A percentile compares a stretch with the other conserved stretches of the same genome.
Conservation (phyloP, 2,329 filamentous ascomycete genomes). For the Sphaceloma murrayae region DNA sequence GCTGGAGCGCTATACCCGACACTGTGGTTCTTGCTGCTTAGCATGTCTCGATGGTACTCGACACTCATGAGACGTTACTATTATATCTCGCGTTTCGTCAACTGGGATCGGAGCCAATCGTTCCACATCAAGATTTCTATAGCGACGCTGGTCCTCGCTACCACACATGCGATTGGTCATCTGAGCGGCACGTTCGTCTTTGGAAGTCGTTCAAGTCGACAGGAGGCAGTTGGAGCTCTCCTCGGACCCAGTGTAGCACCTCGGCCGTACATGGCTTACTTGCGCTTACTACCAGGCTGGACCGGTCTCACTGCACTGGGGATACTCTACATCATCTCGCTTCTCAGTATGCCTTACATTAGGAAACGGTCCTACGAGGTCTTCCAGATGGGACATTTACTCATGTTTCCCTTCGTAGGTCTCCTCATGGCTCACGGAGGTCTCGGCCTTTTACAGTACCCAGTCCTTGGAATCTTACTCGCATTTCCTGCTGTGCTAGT, state of each 20-base stretch:
- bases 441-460: conserved; percentile 41
- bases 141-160: conserved; percentile 42
- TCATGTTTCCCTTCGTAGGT: conserved; percentile 51
- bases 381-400: conserved; percentile 48
- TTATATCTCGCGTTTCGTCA: conserved; percentile 45
- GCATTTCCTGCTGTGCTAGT: conserved; percentile 46
- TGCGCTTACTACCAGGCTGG: conserved; percentile 42
- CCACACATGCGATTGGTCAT: conserved; percentile 47
- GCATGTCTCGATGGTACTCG: conserved; percentile 49
- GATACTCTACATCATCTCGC: conserved; percentile 42
- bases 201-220: conserved; percentile 38
- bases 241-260: conserved; percentile 39
- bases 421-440: conserved; percentile 49
- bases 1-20: conserved; percentile 49
- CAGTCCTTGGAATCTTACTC: conserved; percentile 50
- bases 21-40: conserved; percentile 49
- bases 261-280: conserved; percentile 38
- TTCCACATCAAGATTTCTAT: conserved; percentile 50
- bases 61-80: conserved; percentile 45
- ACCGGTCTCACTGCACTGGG: conserved; percentile 42
- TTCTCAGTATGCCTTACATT: conserved; percentile 43
- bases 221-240: conserved; percentile 37
- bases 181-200: conserved; percentile 44
- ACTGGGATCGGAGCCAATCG: conserved; percentile 47
- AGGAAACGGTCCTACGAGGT: conserved; percentile 46